A percentile compares a stretch with the other conserved stretches of the same genome.
Evolutionary conservation across 345 rosid species (phyloP).

Genomic region (Gossypium mustelinum): DNA sequence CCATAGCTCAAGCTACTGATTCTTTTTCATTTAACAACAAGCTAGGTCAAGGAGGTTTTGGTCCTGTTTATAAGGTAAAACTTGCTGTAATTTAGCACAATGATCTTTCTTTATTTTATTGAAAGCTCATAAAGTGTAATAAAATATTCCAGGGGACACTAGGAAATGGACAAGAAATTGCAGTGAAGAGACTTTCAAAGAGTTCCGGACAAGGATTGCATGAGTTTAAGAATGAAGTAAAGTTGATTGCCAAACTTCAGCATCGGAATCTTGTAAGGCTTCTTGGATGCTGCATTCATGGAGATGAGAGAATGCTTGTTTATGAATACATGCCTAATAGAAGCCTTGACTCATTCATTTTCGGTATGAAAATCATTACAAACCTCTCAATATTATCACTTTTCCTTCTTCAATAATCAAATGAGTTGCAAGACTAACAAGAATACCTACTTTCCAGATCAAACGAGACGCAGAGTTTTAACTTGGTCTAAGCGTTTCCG

Average conservation of each 20-base stretch:
- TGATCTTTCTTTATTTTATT: not conserved
- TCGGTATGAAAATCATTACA: constrained; percentile 6
- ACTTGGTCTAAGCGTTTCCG: constrained; percentile 28
- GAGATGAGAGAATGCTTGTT: constrained; percentile 29
- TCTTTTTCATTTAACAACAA: constrained; percentile 31
- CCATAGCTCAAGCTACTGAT: constrained; percentile 35
- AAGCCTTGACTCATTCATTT: constrained; percentile 31
- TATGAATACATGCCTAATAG: constrained; percentile 34
- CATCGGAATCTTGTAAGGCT: constrained; percentile 49
- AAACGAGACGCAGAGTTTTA: not conserved
- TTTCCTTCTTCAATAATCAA: not conserved
- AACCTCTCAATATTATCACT: not conserved
- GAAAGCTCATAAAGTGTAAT: not conserved
- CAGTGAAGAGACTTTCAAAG: constrained; percentile 44
- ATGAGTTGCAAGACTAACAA: not conserved
- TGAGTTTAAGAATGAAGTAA: constrained; percentile 47
- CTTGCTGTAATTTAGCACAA: not conserved
- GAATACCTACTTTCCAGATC: not conserved
- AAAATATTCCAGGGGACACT: constrained; percentile 34
- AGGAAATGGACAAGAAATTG: constrained; percentile 39
- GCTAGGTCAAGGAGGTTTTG: constrained; percentile 60
- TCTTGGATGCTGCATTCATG: constrained; percentile 32
- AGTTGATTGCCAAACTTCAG: constrained; percentile 42
- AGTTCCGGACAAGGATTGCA: constrained; percentile 40
- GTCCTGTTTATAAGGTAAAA: constrained; percentile 53